Base-by-base conservation (phyloP, 2,329 filamentous ascomycete genomes). In the Trichophyton schoenleinii region DNA sequence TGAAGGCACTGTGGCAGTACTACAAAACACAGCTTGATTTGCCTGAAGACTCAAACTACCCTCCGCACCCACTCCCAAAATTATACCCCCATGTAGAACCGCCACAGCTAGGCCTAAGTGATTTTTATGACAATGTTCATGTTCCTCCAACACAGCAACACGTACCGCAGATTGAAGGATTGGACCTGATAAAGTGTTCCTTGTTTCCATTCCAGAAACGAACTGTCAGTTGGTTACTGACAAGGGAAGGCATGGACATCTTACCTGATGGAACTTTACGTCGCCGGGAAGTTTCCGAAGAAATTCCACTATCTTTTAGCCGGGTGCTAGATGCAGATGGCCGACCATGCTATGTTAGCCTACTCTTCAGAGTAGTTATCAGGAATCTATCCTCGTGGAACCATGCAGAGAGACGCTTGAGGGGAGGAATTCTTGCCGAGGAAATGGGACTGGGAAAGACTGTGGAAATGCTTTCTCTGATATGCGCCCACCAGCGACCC, bases 391-490 rank as follows among this genome's bases (percentile, higher is more conserved):
- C 68, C 20, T 59, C 66, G 36, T 78, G 67, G 71, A 66, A 64
- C 48, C 68, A 70, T 68, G 69, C 67, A 18, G 64, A 64, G 34
- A 63, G 67, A 25, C 60, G 66, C 28, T 60, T 77, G 3, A 71
- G 65, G 46, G 78, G 78, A 6, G 78, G 78, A 2, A 75, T 79
- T 18, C 71, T 80, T 55, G 77, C 78, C 7, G 78, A 80, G 65
- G 78, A 79, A 63, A 80, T 80, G 78, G 78, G 77, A 2, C 67
- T 80, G 13, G 78, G 78, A 2, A 80, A 80, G 64, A 80, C 78
- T 2, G 75, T 80, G 42, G 78, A 79, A 65, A 71, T 79, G 66
- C 77, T 79, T 49, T 70, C 72, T 7, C 65, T 79, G 13, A 77
- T 79, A 38, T 76, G 72, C 60, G 64, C 77, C 53, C 73, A 79